Percentiles rank a stretch among this genome's conserved stretches.
phyloP scores from a whole-genome alignment of 768 basidiomycete species.

The Clathrus columnatus region DNA sequence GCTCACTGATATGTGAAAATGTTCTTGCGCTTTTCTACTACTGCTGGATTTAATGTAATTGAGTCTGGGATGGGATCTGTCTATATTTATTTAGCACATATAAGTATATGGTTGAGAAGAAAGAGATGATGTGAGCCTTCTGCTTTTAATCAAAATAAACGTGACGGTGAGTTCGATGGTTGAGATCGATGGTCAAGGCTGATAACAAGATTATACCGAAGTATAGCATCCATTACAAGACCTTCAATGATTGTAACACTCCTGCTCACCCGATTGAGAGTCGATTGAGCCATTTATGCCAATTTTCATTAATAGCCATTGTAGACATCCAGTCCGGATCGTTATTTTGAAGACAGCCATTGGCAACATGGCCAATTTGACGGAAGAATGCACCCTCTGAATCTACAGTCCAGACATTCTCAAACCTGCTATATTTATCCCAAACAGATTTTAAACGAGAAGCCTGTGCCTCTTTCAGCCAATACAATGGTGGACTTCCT shows the following conservation, averaged over 20 bases:
- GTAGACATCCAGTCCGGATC: not conserved
- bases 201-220: not conserved
- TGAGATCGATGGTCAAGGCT: not conserved
- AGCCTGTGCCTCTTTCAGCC: not conserved
- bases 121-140: slow-evolving; percentile 3
- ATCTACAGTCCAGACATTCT: not conserved
- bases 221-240: not conserved
- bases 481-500: not conserved
- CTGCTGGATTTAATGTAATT: too few relatives aligned
- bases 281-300: not conserved
- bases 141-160: not conserved
- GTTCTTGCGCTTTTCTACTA: too few relatives aligned
- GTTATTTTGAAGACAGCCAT: not conserved
- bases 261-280: not conserved
- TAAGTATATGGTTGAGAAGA: not conserved
- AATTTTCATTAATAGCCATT: not conserved
- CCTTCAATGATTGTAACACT: not conserved
- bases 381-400: not conserved
- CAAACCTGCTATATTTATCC: not conserved
- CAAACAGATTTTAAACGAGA: not conserved
- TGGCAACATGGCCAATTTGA: not conserved
- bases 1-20: too few relatives aligned
- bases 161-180: slow-evolving; percentile 1
- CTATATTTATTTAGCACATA: too few relatives aligned
- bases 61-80: too few relatives aligned